Evolutionary conservation across 2,329 filamentous ascomycete species (phyloP).

Genomic region (Onygena corvina): DNA sequence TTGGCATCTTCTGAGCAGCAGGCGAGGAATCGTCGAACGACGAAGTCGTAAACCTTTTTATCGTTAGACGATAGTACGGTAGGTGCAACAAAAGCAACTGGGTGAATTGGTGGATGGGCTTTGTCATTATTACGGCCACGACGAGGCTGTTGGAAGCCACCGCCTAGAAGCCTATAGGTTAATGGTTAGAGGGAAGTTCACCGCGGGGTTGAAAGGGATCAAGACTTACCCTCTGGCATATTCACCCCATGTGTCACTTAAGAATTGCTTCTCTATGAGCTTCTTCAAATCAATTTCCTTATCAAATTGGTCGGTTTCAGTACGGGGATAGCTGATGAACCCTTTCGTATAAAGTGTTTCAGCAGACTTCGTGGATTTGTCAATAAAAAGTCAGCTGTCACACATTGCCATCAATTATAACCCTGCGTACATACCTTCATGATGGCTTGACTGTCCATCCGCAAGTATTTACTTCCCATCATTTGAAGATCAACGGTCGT

Average conservation of each 20-base stretch:
- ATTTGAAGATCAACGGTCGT: slow-evolving; percentile 97
- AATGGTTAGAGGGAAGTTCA: background rate
- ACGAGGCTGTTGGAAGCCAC: slow-evolving; percentile 68
- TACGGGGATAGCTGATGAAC: slow-evolving; percentile 94
- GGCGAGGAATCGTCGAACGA: slow-evolving; percentile 80
- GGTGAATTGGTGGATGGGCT: slow-evolving; percentile 93
- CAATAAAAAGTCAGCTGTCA: background rate
- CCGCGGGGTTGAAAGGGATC: no score
- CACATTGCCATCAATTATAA: background rate
- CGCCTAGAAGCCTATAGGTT: slow-evolving; percentile 50
- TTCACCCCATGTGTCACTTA: slow-evolving; percentile 62
- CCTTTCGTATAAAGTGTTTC: slow-evolving; percentile 85
- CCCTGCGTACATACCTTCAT: slow-evolving; percentile 52
- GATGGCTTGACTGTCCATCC: slow-evolving; percentile 80
- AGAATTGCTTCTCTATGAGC: slow-evolving; percentile 72
- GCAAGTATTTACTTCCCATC: slow-evolving; percentile 75
- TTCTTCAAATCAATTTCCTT: slow-evolving; percentile 70
- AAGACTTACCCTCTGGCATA: slow-evolving; percentile 54
- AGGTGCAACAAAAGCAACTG: slow-evolving; percentile 68
- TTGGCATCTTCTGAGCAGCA: slow-evolving; percentile 92
- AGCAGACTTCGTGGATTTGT: slow-evolving; percentile 40
- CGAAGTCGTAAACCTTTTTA: slow-evolving; percentile 77
- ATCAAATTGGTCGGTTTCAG: slow-evolving; percentile 93
- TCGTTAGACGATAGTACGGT: slow-evolving; percentile 52
- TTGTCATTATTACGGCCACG: slow-evolving; percentile 85